phyloP scores from a whole-genome alignment of 306 rosid species.

The Pterocarpus santalinus region DNA sequence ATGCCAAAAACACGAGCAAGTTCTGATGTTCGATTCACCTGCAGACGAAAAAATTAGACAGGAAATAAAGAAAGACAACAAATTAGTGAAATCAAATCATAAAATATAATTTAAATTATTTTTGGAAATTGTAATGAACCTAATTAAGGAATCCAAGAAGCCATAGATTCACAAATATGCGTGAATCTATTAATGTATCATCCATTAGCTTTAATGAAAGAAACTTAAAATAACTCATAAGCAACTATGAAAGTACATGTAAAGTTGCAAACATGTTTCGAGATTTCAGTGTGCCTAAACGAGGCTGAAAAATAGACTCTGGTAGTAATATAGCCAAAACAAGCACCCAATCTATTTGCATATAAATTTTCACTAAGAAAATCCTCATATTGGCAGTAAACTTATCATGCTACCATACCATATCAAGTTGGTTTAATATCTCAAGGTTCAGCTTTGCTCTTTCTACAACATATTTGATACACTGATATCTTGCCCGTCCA shows the following conservation, averaged over 20 bases:
- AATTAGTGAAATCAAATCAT: slow-evolving; percentile 25
- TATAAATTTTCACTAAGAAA: slow-evolving; percentile 7
- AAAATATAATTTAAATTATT: slow-evolving; percentile 9
- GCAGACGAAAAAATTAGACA: slow-evolving; percentile 52
- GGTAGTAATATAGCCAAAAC: slow-evolving; percentile 16
- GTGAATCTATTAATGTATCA: slow-evolving; percentile 14
- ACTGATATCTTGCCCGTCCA: slow-evolving; percentile 78
- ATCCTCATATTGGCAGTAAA: slow-evolving; percentile 26
- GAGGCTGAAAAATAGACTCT: slow-evolving; percentile 21
- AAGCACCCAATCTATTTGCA: slow-evolving; percentile 22
- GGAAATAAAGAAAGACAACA: slow-evolving; percentile 30
- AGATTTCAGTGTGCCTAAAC: slow-evolving; percentile 46
- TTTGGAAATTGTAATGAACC: slow-evolving; percentile 25
- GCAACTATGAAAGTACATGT: slow-evolving; percentile 40
- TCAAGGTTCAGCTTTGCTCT: slow-evolving; percentile 86
- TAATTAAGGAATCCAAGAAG: slow-evolving; percentile 42
- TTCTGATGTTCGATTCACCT: slow-evolving; percentile 95
- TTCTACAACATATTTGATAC: slow-evolving; percentile 70
- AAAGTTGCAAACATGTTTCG: slow-evolving; percentile 32
- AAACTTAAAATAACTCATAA: slow-evolving; percentile 37
- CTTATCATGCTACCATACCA: slow-evolving; percentile 64
- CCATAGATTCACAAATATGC: slow-evolving; percentile 31
- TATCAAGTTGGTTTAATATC: slow-evolving; percentile 81
- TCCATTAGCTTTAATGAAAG: slow-evolving; percentile 32
- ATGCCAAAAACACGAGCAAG: slow-evolving; percentile 99